phyloP scores from a whole-genome alignment of 2,329 filamentous ascomycete genomes.

The Diaporthe sp. region DNA sequence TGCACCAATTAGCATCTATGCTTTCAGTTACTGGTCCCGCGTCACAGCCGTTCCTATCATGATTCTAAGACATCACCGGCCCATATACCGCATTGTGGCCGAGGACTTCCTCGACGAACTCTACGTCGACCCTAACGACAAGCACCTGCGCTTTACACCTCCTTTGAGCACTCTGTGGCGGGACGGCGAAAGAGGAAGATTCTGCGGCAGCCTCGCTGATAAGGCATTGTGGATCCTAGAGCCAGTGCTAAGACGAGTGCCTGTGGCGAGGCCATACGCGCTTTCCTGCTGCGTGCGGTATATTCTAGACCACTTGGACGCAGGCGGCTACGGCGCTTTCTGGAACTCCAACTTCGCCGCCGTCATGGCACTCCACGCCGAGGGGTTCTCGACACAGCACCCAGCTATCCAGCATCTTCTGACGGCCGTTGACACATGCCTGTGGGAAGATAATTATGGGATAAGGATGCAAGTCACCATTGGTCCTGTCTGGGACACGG shows the following conservation, averaged over 20 bases:
- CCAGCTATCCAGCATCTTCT: slow-evolving; percentile 37
- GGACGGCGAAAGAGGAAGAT: neutral
- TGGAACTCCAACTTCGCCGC: slow-evolving; percentile 16
- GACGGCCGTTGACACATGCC: slow-evolving; percentile 42
- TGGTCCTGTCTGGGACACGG: slow-evolving; percentile 49
- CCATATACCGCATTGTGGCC: neutral
- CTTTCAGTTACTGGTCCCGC: neutral
- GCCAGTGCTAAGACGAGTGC: neutral
- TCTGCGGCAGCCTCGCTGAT: neutral
- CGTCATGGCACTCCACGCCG: slow-evolving; percentile 10
- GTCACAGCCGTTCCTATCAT: neutral
- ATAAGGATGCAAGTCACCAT: slow-evolving; percentile 43
- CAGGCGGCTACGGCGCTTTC: slow-evolving; percentile 17
- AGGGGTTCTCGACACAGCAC: slow-evolving; percentile 12
- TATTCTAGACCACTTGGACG: slow-evolving; percentile 36
- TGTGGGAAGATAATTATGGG: slow-evolving; percentile 40
- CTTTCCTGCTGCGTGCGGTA: slow-evolving; percentile 43
- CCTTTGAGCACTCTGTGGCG: neutral
- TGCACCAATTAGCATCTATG: neutral
- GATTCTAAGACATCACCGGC: neutral
- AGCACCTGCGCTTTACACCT: neutral
- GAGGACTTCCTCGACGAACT: slow-evolving; percentile 2
- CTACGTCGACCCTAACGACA: neutral
- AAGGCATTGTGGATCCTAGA: neutral
- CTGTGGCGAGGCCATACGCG: slow-evolving; percentile 33